A percentile compares a stretch with the other conserved stretches of the same genome.
These are phyloP conservation scores for Hemisphaericaspora xylofermentans DNA, from an alignment of 1,139 yeast species.

Conservation along the genomic window DNA sequence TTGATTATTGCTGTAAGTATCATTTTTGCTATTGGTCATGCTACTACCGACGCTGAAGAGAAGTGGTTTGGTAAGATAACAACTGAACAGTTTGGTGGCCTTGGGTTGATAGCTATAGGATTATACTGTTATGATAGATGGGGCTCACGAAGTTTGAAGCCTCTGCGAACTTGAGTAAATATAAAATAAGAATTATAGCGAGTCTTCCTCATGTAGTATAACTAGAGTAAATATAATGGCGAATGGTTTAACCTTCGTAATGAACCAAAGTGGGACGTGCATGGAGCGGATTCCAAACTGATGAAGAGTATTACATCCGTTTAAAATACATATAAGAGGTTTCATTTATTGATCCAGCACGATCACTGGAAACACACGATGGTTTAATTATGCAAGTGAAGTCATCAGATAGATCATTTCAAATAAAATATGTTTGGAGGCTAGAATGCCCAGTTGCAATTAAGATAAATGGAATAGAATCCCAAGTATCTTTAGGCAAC, in stretches of 20 bases:
- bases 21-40: conserved; percentile 22
- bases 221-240: too few relatives aligned
- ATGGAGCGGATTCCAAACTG: too few relatives aligned
- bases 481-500: conserved; percentile 16
- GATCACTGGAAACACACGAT: too few relatives aligned
- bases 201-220: too few relatives aligned
- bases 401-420: not conserved
- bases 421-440: conserved; percentile 35
- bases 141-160: conserved; percentile 38
- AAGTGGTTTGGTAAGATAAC: conserved; percentile 32
- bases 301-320: too few relatives aligned
- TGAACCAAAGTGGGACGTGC: too few relatives aligned
- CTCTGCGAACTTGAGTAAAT: conserved; percentile 1
- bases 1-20: conserved; percentile 39
- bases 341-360: too few relatives aligned
- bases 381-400: too few relatives aligned
- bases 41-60: conserved; percentile 12
- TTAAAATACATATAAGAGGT: too few relatives aligned
- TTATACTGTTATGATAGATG: conserved; percentile 42
- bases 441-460: conserved; percentile 46
- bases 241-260: too few relatives aligned
- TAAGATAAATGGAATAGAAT: conserved; percentile 7
- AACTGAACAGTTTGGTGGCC: conserved; percentile 30
- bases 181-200: too few relatives aligned
- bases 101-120: conserved; percentile 32